A percentile compares a stretch with the other conserved stretches of the same genome.
phyloP scores from a whole-genome alignment of 805 yeast genomes.

The Myxozyma monticola region DNA sequence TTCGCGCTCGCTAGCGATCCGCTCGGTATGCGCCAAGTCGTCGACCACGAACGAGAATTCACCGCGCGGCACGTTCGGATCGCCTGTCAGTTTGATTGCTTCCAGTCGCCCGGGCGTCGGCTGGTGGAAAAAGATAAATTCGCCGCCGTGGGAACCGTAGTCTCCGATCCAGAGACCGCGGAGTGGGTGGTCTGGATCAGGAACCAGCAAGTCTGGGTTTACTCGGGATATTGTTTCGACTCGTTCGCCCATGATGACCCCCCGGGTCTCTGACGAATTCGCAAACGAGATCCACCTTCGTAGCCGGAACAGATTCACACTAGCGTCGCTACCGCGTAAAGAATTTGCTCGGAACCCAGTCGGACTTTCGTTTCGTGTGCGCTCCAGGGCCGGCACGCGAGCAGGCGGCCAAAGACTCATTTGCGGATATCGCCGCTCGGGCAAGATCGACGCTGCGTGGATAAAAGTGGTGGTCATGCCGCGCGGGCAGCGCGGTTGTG shows the following conservation, averaged over 20 bases:
- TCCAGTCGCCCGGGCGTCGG: conserved; percentile 31
- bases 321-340: conserved; percentile 20
- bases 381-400: conserved; percentile 30
- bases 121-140: conserved; percentile 34
- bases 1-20: conserved; percentile 21
- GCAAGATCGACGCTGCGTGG: conserved; percentile 27
- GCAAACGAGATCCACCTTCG: conserved; percentile 22
- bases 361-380: conserved; percentile 30
- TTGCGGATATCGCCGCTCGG: conserved; percentile 30
- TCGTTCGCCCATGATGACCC: conserved; percentile 27
- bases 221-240: conserved; percentile 34
- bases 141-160: conserved; percentile 26
- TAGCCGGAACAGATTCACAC: conserved; percentile 27
- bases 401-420: conserved; percentile 35
- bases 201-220: conserved; percentile 11
- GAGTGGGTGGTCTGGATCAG: conserved; percentile 26
- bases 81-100: conserved; percentile 36
- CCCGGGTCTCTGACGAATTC: conserved; percentile 3
- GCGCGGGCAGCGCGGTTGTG: conserved; percentile 14
- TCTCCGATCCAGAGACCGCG: conserved; percentile 38
- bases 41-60: conserved; percentile 34
- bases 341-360: conserved; percentile 29
- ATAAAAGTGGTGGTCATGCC: conserved; percentile 20
- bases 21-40: conserved; percentile 28
- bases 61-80: conserved; percentile 34